Base-by-base conservation (phyloP, 306 rosid species). In the Pyrus bretschneideri region DNA sequence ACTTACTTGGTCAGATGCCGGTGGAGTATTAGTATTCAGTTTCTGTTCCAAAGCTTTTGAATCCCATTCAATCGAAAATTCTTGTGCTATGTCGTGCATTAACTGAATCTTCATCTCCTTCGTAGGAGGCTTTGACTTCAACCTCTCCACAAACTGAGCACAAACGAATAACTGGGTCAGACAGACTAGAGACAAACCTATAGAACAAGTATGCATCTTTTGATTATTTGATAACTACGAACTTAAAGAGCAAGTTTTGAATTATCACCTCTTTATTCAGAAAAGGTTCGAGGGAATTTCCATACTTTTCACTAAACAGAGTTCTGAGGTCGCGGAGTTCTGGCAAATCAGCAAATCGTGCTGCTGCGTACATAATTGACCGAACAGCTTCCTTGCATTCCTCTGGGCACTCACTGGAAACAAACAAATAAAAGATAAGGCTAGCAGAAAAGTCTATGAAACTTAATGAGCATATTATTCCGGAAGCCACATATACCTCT, bases 341-440 rank as follows among this genome's bases (percentile, higher is more conserved):
- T 9, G 97, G 97, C 74, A 95, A 82, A 76, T 91, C 96, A 57
- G 85, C 80, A 49, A 91, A 74, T 62, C 97, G 76, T 74, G 93
- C 93, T 38, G 98, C 93, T 3, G 93, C 98, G 38, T 85, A 87
- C 23, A 87, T 89, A 85, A 95, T 62, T 23, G 99, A 83, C 22
- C 88, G 62, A 4, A 92, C 88, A 14, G 93, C 93, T 84, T 92
- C 99, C 64, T 80, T 91, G 90, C 98, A 92, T 80, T 92, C 99
- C 27, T 89, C 99, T 25, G 97, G 97, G 81, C 97, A 95, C 54
- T 83, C 96, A 17, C 99, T 95, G 42, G 11, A 60, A 55, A 40
- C 27, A 81, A 55, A 23, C 31, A 59, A 62, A 11, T n/a, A n/a
- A 38, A 23, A 52, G n/a, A 33, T 14, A 75, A 19, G 40, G 55